Percentiles rank a stretch among this genome's conserved stretches.
phyloP scores from a whole-genome alignment of 1,284 basidiomycete species.

The Microbotryum saponariae region DNA sequence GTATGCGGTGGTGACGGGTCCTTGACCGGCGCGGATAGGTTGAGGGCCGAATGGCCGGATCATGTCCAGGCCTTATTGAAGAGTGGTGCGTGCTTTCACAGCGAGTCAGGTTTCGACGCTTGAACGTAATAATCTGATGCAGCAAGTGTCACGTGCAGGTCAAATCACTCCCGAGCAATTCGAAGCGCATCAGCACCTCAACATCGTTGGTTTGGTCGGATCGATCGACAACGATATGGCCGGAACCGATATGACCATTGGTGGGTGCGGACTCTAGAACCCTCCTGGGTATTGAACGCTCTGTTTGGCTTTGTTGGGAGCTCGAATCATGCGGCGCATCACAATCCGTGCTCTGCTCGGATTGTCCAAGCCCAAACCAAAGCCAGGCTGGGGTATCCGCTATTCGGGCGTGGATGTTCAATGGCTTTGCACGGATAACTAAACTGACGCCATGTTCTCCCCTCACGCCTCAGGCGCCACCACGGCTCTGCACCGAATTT shows the following conservation, averaged over 20 bases:
- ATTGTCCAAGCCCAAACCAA: neutral
- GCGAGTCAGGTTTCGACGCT: neutral
- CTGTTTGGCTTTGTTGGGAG: neutral
- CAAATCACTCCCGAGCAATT: slow-evolving; percentile 70
- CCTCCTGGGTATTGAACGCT: neutral
- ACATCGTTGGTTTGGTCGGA: slow-evolving; percentile 93
- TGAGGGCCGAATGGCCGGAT: slow-evolving; percentile 86
- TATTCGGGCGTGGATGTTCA: too few relatives aligned
- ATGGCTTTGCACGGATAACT: too few relatives aligned
- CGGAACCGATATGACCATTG: slow-evolving; percentile 94
- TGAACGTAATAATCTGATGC: neutral
- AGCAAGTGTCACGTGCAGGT: slow-evolving; percentile 38
- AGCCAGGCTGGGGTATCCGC: neutral
- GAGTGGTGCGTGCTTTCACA: slow-evolving; percentile 46
- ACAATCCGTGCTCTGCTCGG: too few relatives aligned
- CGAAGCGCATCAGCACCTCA: slow-evolving; percentile 67
- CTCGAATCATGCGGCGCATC: neutral
- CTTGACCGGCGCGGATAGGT: slow-evolving; percentile 88
- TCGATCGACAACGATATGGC: slow-evolving; percentile 99
- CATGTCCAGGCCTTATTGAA: slow-evolving; percentile 63
- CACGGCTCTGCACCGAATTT: slow-evolving; percentile 91
- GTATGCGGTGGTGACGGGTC: slow-evolving; percentile 97
- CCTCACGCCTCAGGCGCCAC: slow-evolving; percentile 53
- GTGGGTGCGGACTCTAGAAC: slow-evolving; percentile 8
- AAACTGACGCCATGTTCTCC: neutral